Percentiles rank a stretch among this genome's conserved stretches.
Evolutionary conservation across 2,329 filamentous ascomycete species (phyloP).

Genomic region (Epicoccum sorghinum): DNA sequence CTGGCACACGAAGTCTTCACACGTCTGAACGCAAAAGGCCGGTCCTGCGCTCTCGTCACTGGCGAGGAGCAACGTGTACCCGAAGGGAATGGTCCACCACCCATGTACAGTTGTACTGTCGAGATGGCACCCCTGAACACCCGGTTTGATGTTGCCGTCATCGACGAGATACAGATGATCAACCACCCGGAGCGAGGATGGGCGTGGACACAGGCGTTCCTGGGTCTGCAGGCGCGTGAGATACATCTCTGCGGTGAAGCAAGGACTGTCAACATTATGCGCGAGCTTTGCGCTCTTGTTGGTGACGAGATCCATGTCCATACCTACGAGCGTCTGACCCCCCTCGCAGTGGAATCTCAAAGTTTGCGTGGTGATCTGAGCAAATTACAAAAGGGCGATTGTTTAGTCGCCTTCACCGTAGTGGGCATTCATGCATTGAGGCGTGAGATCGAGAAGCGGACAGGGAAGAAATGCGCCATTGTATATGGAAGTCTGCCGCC

Average conservation of each 20-base stretch:
- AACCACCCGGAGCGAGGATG: conserved; percentile 78
- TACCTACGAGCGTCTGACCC: conserved; percentile 81
- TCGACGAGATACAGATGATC: conserved; percentile 99
- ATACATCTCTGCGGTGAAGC: conserved; percentile 93
- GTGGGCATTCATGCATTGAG: conserved; percentile 82
- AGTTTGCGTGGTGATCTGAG: conserved; percentile 71
- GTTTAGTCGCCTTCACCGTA: conserved; percentile 85
- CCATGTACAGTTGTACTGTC: conserved; percentile 86
- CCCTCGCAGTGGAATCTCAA: conserved; percentile 68
- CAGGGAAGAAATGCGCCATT: conserved; percentile 82
- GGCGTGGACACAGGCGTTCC: conserved; percentile 91
- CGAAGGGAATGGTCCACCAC: conserved; percentile 47
- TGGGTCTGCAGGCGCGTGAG: conserved; percentile 86
- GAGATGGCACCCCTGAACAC: conserved; percentile 76
- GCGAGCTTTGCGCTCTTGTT: conserved; percentile 75
- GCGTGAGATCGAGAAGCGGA: conserved; percentile 73
- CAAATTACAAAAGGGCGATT: conserved; percentile 84
- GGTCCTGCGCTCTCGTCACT: conserved; percentile 79
- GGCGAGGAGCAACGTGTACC: conserved; percentile 85
- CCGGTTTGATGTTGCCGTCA: conserved; percentile 86
- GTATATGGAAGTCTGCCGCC: conserved; percentile 92
- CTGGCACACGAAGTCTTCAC: conserved; percentile 94
- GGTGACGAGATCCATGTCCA: conserved; percentile 86
- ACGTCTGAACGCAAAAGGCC: conserved; percentile 80
- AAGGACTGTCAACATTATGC: conserved; percentile 77